phyloP scores from a whole-genome alignment of 1,284 basidiomycete genomes.

The Ceratobasidium sp. region DNA sequence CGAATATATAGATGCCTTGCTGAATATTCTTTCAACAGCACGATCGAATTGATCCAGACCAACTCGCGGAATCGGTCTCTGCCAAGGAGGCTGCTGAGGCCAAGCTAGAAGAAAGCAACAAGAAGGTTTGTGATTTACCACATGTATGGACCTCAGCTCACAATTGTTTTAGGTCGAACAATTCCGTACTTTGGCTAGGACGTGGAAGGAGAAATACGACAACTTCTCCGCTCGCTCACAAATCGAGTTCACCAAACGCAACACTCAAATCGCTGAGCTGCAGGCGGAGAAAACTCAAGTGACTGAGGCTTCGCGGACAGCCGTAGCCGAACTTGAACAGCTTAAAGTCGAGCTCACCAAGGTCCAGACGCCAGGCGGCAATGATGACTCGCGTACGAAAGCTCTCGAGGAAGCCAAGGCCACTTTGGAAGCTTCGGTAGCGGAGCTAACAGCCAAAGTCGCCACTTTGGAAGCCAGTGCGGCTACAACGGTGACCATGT shows the following conservation, averaged over 20 bases:
- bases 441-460: conserved; percentile 57
- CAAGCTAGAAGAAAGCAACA: conserved; percentile 7
- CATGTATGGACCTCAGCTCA: neutral
- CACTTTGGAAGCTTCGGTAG: conserved; percentile 32
- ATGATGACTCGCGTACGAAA: conserved; percentile 17
- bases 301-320: conserved; percentile 38
- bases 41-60: conserved; percentile 85
- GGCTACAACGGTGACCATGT: neutral
- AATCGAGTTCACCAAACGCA: conserved; percentile 38
- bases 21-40: conserved; percentile 61
- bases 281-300: conserved; percentile 50
- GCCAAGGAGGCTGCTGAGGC: conserved; percentile 31
- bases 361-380: conserved; percentile 55
- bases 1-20: neutral
- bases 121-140: conserved; percentile 9
- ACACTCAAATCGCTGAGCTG: conserved; percentile 48
- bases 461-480: conserved; percentile 50
- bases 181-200: conserved; percentile 22
- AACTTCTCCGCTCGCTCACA: conserved; percentile 19
- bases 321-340: conserved; percentile 73
- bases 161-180: conserved; percentile 19
- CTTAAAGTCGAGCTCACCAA: conserved; percentile 77
- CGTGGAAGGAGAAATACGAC: conserved; percentile 39
- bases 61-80: conserved; percentile 35
- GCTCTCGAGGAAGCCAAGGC: conserved; percentile 52